Percentiles rank a stretch among this genome's conserved stretches.
Evolutionary conservation across 352 stramenopile genomes (phyloP).

Genomic region (Phytopythium mirpurense): DNA sequence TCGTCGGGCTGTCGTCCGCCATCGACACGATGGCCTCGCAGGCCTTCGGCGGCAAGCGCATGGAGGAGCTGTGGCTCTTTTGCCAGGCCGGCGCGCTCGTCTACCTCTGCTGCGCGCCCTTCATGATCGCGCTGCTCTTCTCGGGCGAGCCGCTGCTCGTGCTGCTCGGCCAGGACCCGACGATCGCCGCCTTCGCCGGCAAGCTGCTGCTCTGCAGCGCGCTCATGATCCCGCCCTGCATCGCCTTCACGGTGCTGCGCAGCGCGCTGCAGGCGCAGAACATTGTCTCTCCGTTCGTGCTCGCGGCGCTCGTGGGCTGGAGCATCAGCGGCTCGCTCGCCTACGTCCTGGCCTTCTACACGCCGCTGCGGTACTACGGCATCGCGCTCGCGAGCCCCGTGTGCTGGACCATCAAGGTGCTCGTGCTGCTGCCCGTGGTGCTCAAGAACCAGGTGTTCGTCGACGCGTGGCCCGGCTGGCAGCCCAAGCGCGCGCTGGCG

Average conservation of each 20-base stretch:
- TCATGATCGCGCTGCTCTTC: constrained; percentile 30
- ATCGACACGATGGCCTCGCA: constrained; percentile 67
- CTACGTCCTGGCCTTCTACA: constrained; percentile 51
- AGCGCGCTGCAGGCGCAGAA: constrained; percentile 60
- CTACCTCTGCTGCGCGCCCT: constrained; percentile 30
- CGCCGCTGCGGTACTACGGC: constrained; percentile 46
- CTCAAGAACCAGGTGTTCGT: constrained; percentile 43
- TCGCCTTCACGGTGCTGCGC: constrained; percentile 47
- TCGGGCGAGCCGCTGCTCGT: constrained; percentile 43
- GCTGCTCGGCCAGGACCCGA: constrained; percentile 43
- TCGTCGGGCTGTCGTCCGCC: constrained; percentile 46
- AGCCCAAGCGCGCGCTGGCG: constrained; percentile 23
- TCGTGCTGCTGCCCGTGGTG: constrained; percentile 44
- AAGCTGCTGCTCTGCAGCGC: constrained; percentile 32
- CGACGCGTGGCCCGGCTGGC: constrained; percentile 55
- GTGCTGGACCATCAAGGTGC: constrained; percentile 38
- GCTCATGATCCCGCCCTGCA: constrained; percentile 30
- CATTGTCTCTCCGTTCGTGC: constrained; percentile 49
- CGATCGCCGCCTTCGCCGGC: constrained; percentile 36
- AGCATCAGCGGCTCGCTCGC: constrained; percentile 30
- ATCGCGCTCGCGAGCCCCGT: constrained; percentile 43
- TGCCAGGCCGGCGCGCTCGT: constrained; percentile 51
- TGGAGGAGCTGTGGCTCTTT: constrained; percentile 58
- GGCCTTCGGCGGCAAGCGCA: constrained; percentile 51
- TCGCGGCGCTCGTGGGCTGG: constrained; percentile 34